Evolutionary conservation across 2,329 filamentous ascomycete genomes (phyloP).

Genomic region (Cladosporium velox): DNA sequence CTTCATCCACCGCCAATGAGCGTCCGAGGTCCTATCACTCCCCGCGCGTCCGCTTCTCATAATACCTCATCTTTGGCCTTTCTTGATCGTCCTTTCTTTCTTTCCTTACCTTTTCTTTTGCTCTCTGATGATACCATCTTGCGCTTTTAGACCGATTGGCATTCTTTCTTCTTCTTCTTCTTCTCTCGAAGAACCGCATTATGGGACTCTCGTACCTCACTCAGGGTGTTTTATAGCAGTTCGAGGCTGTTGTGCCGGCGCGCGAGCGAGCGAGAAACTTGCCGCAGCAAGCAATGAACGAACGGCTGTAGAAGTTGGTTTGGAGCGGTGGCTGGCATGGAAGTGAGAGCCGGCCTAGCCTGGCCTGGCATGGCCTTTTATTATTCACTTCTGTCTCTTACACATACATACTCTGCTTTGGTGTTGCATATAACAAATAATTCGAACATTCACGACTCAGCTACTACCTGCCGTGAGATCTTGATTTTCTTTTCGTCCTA

Average conservation of each 20-base stretch:
- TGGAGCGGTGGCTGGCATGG: background rate
- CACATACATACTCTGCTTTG: background rate
- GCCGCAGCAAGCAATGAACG: background rate
- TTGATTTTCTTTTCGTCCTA: too few species aligned
- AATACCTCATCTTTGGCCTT: background rate
- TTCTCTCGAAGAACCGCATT: background rate
- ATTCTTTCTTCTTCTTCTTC: background rate
- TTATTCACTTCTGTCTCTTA: background rate
- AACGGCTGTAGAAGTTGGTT: background rate
- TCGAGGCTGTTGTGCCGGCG: background rate
- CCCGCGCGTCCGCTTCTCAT: background rate
- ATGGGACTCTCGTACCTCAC: background rate
- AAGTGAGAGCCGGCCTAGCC: too few species aligned
- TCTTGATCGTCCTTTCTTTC: background rate
- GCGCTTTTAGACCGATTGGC: slow-evolving; percentile 2
- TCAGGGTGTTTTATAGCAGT: background rate
- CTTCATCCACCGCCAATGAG: background rate
- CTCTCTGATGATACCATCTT: slow-evolving; percentile 15
- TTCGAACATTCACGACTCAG: background rate
- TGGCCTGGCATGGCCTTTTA: background rate
- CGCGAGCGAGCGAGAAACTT: too few species aligned
- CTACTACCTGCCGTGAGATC: too few species aligned
- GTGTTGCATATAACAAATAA: background rate
- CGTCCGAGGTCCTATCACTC: background rate
- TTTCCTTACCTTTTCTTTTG: background rate